Evolutionary conservation across 2,329 filamentous ascomycete genomes (phyloP), one percentile per base, ranked within the genome.

Genomic region (Fusarium sp.): DNA sequence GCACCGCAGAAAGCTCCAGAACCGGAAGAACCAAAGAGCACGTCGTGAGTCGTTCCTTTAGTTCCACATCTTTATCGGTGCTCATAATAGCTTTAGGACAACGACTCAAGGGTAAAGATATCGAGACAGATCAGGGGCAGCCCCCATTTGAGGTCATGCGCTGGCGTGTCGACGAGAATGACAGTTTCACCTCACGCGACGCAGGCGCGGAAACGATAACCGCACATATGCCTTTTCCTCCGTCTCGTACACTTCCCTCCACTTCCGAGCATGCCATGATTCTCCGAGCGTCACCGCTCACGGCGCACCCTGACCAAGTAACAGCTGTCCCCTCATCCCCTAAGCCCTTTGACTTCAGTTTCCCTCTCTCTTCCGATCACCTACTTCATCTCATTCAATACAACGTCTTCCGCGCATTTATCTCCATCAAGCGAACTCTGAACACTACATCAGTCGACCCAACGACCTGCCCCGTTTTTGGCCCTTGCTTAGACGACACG

Each of bases 351-450:
- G 7, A 18, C 31, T 8, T 34, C 31, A 18, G 18, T 14, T 56
- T 45, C 1, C 56, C 56, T 2, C 39, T 59, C 3, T 16, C 56
- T 0, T 59, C 50, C 0, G 56, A 59, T 13, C 41, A 45, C 4
- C 50, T 59, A 5, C 49, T 59, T 3, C 41, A 59, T 6, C 41
- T 56, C 7, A 56, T 59, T 3, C 50, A 56, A 9, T 45, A 37
- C 12, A 59, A 59, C 5, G 41, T 59, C 11, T 59, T 30, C 30
- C 50, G 50, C 12, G 50, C 50, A 7, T 59, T 59, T 1, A 39
- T 59, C 6, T 45, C 50, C 12, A 59, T 59, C 6, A 59, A 59
- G 23, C 30, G 23, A 7, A 59, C 16, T 0, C 19, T 59, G 1
- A 59, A 59, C 11, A 56, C 56, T 4, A 28, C 55, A 11, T 59